These are phyloP conservation scores for Periconia macrospinosa DNA, from an alignment of 2,329 filamentous ascomycete genomes.

Conservation along the genomic window DNA sequence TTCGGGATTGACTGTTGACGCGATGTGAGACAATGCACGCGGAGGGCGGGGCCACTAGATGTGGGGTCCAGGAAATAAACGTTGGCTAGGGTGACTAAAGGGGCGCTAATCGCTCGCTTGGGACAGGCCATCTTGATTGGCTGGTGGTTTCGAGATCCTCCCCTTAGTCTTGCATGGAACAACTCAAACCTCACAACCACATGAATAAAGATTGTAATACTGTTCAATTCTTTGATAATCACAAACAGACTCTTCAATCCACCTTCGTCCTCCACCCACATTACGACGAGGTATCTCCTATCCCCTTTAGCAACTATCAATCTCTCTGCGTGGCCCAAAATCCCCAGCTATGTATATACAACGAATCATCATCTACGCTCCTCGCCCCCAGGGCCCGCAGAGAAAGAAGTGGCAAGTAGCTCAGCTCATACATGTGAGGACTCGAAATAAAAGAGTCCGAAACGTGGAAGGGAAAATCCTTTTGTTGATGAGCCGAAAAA, in stretches of 20 bases:
- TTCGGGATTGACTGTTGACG: not conserved
- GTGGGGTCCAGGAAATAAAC: conserved; percentile 6
- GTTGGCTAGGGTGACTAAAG: not conserved
- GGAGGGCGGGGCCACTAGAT: conserved; percentile 9
- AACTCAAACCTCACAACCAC: not conserved
- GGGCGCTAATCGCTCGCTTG: not conserved
- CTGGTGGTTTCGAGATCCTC: not conserved
- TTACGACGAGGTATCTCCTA: conserved; percentile 28
- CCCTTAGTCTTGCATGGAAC: not conserved
- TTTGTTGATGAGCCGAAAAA: conserved; percentile 5
- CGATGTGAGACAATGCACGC: not conserved
- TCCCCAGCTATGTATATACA: conserved; percentile 16
- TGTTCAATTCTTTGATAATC: conserved; percentile 24
- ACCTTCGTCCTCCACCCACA: conserved; percentile 25
- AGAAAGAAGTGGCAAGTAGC: conserved; percentile 27
- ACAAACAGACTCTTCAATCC: conserved; percentile 25
- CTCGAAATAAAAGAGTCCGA: conserved; percentile 10
- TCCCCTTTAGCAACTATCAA: conserved; percentile 18
- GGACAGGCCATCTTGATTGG: not conserved
- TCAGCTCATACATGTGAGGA: conserved; percentile 22
- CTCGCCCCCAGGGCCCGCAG: conserved; percentile 23
- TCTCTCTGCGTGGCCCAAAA: conserved; percentile 14
- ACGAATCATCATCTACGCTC: conserved; percentile 16
- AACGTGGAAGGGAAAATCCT: conserved; percentile 12
- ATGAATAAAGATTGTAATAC: conserved; percentile 14